phyloP scores from a whole-genome alignment of 306 rosid genomes.

The Malus domestica region ASM211411v1 NC_041789.1:31026001-31026500 shows the following conservation, averaged over 20 bases:
- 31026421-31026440: conserved; percentile 44
- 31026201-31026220: conserved; percentile 46
- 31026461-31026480: conserved; percentile 25
- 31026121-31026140: conserved; percentile 56
- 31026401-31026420: conserved; percentile 40
- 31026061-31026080: too few species aligned
- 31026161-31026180: conserved; percentile 37
- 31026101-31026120: conserved; percentile 57
- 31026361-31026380: conserved; percentile 20
- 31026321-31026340: conserved; percentile 56
- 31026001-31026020: too few species aligned
- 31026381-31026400: conserved; percentile 33
- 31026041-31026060: too few species aligned
- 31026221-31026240: conserved; percentile 45
- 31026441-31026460: conserved; percentile 43
- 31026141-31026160: conserved; percentile 29
- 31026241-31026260: conserved; percentile 57
- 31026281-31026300: conserved; percentile 41
- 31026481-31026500: conserved; percentile 38
- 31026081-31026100: conserved; percentile 38
- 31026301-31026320: conserved; percentile 29
- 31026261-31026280: conserved; percentile 42
- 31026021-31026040: too few species aligned
- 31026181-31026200: conserved; percentile 47
- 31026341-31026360: conserved; percentile 64